Conservation (phyloP, 305 asterid genomes). For the Fraxinus sp. region DNA sequence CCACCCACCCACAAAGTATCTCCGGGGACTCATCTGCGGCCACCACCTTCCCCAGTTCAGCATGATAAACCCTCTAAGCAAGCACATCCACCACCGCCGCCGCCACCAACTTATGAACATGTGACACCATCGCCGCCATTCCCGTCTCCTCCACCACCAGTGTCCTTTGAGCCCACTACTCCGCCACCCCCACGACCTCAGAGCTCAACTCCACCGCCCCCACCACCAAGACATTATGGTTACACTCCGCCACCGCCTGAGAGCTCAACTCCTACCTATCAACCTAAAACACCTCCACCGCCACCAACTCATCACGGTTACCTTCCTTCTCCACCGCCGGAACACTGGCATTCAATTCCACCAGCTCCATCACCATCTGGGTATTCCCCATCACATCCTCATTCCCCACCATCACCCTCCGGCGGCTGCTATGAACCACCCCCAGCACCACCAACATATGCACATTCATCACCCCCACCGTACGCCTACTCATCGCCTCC, state of each 20-base stretch:
- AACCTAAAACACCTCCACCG: slow-evolving; percentile 23
- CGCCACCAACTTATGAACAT: background rate
- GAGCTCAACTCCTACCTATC: slow-evolving; percentile 21
- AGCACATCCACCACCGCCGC: background rate
- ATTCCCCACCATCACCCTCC: slow-evolving; percentile 21
- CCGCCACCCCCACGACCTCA: slow-evolving; percentile 16
- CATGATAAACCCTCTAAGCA: background rate
- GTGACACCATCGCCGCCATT: slow-evolving; percentile 6
- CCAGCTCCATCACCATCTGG: slow-evolving; percentile 30
- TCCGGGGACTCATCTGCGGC: slow-evolving; percentile 33
- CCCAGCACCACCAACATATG: slow-evolving; percentile 12
- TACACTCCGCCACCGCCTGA: slow-evolving; percentile 28
- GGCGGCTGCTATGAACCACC: background rate
- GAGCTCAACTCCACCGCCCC: slow-evolving; percentile 25
- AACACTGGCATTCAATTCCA: slow-evolving; percentile 11
- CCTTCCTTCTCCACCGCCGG: slow-evolving; percentile 22
- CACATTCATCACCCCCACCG: slow-evolving; percentile 27
- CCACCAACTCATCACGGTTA: slow-evolving; percentile 24
- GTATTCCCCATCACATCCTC: slow-evolving; percentile 22
- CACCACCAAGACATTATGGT: slow-evolving; percentile 25
- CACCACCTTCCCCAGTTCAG: slow-evolving; percentile 34
- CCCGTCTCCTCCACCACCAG: slow-evolving; percentile 16
- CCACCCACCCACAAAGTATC: slow-evolving; percentile 34
- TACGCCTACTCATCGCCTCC: slow-evolving; percentile 30
- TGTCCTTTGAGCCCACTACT: background rate